These are phyloP conservation scores for Massariosphaeria phaeospora DNA, from an alignment of 495 filamentous ascomycete species.

Conservation along the genomic window DNA sequence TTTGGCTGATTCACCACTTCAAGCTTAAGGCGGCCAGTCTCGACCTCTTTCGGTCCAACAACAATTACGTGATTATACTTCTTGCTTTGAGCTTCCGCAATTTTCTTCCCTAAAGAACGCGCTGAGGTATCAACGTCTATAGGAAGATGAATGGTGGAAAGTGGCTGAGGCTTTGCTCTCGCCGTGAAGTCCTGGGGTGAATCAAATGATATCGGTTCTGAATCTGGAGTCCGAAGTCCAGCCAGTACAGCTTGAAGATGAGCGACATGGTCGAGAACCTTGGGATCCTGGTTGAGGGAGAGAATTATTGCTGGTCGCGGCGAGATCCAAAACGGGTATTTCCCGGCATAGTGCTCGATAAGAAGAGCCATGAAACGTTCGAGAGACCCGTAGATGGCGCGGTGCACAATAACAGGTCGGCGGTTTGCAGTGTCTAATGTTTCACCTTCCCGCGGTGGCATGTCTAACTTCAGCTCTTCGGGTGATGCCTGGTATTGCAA, in stretches of 20 bases:
- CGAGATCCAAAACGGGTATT: conserved; percentile 89
- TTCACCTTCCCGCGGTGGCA: conserved; percentile 38
- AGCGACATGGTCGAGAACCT: conserved; percentile 55
- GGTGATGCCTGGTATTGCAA: conserved; percentile 69
- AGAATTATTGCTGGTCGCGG: conserved; percentile 75
- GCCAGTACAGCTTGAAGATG: conserved; percentile 44
- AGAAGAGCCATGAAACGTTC: conserved; percentile 83
- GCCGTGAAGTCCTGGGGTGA: conserved; percentile 17
- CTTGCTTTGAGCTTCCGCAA: conserved; percentile 64
- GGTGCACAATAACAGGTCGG: conserved; percentile 79
- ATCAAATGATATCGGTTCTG: not conserved
- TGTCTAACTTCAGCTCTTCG: conserved; percentile 50
- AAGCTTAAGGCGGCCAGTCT: conserved; percentile 4
- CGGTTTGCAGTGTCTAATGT: conserved; percentile 50
- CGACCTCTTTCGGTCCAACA: conserved; percentile 53
- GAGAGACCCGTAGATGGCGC: conserved; percentile 79
- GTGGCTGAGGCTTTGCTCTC: conserved; percentile 31
- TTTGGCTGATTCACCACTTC: conserved; percentile 21
- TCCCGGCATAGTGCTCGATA: conserved; percentile 77
- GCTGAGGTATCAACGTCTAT: conserved; percentile 68
- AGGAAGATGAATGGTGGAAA: conserved; percentile 45
- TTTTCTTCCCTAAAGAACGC: conserved; percentile 61
- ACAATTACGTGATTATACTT: conserved; percentile 72
- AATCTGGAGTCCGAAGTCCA: conserved; percentile 33
- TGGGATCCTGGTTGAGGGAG: conserved; percentile 62